phyloP scores from a whole-genome alignment of 306 rosid genomes.

The Ceratonia siliqua region DNA sequence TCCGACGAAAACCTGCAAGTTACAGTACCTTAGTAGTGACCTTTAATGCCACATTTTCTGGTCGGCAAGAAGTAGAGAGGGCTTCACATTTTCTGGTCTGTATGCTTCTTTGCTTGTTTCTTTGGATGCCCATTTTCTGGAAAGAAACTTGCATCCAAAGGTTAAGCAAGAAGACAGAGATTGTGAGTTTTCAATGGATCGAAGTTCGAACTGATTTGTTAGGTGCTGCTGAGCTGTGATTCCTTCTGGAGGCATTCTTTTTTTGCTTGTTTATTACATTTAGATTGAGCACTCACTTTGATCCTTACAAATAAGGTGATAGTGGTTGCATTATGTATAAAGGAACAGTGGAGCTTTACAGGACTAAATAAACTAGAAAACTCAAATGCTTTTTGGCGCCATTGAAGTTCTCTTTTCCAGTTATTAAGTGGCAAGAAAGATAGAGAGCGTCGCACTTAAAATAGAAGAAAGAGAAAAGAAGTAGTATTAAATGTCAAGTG shows the following conservation, averaged over 20 bases:
- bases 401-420: not conserved
- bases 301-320: slow-evolving; percentile 25
- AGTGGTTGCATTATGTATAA: slow-evolving; percentile 6
- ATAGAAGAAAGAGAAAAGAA: slow-evolving; percentile 23
- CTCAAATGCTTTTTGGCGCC: slow-evolving; percentile 3
- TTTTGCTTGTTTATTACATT: slow-evolving; percentile 24
- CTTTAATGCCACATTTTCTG: slow-evolving; percentile 40
- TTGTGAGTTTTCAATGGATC: slow-evolving; percentile 5
- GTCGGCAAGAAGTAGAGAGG: slow-evolving; percentile 46
- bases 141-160: not conserved
- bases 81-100: slow-evolving; percentile 15
- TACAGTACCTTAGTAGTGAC: slow-evolving; percentile 34
- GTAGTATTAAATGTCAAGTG: slow-evolving; percentile 14
- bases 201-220: not conserved
- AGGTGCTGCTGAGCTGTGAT: slow-evolving; percentile 46
- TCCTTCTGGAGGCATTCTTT: slow-evolving; percentile 20
- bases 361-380: not conserved
- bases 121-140: not conserved
- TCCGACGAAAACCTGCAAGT: slow-evolving; percentile 39
- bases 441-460: not conserved
- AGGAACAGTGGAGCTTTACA: slow-evolving; percentile 16
- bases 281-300: slow-evolving; percentile 11
- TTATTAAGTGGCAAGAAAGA: slow-evolving; percentile 14
- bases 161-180: slow-evolving; percentile 20
- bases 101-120: not conserved